Base-by-base conservation (phyloP, 2,329 filamentous ascomycete species). In the Ceratocystis eucalypticola region DNA sequence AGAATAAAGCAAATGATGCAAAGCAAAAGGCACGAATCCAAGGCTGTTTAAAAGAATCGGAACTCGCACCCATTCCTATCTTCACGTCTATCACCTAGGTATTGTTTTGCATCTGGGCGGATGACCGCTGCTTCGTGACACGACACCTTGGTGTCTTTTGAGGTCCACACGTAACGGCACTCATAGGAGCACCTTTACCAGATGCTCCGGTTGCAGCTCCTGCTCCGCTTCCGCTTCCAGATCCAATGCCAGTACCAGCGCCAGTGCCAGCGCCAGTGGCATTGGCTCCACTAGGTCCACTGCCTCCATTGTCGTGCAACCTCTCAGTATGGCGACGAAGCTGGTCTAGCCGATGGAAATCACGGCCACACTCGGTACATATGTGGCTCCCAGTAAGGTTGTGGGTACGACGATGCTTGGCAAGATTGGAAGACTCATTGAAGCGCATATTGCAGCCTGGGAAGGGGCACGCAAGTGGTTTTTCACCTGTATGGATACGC, bases 391-490 rank as follows among this genome's bases (percentile, higher is more conserved):
- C 81, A 66, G 79, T 79, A 44, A 78, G 75, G 15, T 80, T 80
- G 70, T 87, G 84, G 6, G 80, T 87, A 69, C 84, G 82, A 62
- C 81, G 80, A 71, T 88, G 85, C 70, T 87, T 88, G 63, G 84
- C 83, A 20, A 87, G 75, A 70, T 87, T 88, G 3, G 84, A 87
- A 0, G 84, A 87, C 72, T 88, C 84, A 68, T 82, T 80, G 71
- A 88, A 88, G 8, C 74, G 75, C 71, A 83, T 84, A 59, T 77
- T 78, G 70, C 85, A 88, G 22, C 65, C 65, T 12, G 67, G 67
- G 33, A 80, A 76, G 1, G 82, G 79, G 69, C 84, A 87, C 57
- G 76, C 74, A 0, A 87, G 74, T 0, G 84, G 84, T 71, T 87
- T 88, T 61, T 83, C 80, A 53, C 84, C 84, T 0, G 85, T 87